Base-by-base conservation (phyloP, 495 filamentous ascomycete genomes). In the Penicillium silybi region DNA sequence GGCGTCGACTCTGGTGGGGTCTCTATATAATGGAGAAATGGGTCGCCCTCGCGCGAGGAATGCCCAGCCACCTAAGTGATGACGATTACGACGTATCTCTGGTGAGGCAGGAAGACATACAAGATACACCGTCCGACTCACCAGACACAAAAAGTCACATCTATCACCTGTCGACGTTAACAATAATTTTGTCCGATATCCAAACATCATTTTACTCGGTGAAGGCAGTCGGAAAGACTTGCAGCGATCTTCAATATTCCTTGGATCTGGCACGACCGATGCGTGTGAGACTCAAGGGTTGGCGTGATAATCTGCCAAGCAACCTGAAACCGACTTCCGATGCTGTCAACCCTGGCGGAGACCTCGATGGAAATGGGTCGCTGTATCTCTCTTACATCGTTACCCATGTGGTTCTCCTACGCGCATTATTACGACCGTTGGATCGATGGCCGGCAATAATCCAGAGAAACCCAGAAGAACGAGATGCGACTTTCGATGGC, bases 1-100 rank as follows among this genome's bases (percentile, higher is more conserved):
- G 46, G 6, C 34, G 46, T 23, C 46, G 46, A 25, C 19, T 48
- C 32, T 48, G 46, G 46, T 48, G 46, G 46, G 46, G 46, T 15
- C 17, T 41, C 11, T 48, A 39, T 20, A 15, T 17, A 6, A 48
- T 48, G 46, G 46, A 48, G 19, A 48, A 48, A 20, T 48, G 46
- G 46, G 35, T 48, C 2, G 32, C 46, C 17, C n/a, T 48, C 2
- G 35, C 35, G 10, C 46, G 46, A 23, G 32, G 46, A 39, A 48
- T 48, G 46, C 46, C 46, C 18, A 48, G 46, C 19, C 46, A 48
- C 35, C 15, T 48, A 8, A 5, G 20, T 40, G 46, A 48, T 41
- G 46, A 48, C 26, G 35, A 48, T 20, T 48, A 25, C 27, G 46
- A 48, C 26, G 46, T 48, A 26, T 48, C 46, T 6, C 3, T 15